phyloP scores from a whole-genome alignment of 768 basidiomycete genomes.

The Xanthoconium purpureum region DNA sequence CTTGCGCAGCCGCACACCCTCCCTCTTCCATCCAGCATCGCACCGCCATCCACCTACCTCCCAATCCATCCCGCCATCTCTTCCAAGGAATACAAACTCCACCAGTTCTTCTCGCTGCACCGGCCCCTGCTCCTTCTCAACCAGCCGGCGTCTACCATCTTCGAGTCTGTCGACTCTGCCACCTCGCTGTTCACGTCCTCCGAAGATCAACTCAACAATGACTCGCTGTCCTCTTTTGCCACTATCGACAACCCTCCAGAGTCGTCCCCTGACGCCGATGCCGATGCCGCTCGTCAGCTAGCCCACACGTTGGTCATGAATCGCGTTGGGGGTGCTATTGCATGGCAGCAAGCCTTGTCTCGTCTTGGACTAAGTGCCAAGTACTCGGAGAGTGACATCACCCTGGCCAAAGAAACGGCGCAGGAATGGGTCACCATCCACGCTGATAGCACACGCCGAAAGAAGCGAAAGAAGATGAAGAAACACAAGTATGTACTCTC shows the following conservation, averaged over 20 bases:
- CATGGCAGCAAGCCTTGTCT: conserved; percentile 69
- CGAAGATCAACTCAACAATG: conserved; percentile 26
- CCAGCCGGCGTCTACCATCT: conserved; percentile 57
- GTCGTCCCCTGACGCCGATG: conserved; percentile 66
- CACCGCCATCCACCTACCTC: conserved; percentile 17
- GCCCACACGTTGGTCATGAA: conserved; percentile 69
- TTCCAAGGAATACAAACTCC: conserved; percentile 70
- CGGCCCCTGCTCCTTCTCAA: conserved; percentile 71
- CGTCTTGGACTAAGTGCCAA: conserved; percentile 59
- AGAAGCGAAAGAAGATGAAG: conserved; percentile 92
- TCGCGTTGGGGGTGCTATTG: conserved; percentile 54
- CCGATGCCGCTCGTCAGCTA: conserved; percentile 77
- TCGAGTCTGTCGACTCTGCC: conserved; percentile 33
- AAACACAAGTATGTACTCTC: conserved; percentile 79
- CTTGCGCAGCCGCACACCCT: conserved; percentile 17
- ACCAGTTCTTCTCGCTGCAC: conserved; percentile 82
- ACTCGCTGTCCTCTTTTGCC: conserved; percentile 23
- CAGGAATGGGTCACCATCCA: conserved; percentile 63
- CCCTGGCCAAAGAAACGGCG: conserved; percentile 51
- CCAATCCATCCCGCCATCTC: conserved; percentile 55
- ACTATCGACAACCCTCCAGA: conserved; percentile 45
- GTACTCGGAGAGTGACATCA: conserved; percentile 47
- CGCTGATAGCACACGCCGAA: conserved; percentile 81
- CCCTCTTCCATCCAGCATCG: conserved; percentile 9
- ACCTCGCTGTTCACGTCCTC: conserved; percentile 17